Conservation (phyloP, 2,329 filamentous ascomycete genomes). For the Pseudogymnoascus verrucosus region DNA sequence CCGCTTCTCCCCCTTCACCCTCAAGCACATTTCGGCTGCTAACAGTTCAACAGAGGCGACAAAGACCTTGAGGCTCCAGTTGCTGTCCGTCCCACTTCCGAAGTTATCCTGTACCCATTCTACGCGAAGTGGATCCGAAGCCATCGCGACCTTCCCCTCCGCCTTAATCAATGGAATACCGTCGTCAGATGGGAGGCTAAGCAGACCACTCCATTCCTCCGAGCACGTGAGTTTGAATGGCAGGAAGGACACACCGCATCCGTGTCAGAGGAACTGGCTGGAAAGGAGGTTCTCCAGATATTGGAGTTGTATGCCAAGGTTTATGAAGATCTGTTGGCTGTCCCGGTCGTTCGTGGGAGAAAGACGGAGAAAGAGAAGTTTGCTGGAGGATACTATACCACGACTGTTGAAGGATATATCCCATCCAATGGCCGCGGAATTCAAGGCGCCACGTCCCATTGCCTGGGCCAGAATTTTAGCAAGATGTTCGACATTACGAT, state of each 20-base stretch:
- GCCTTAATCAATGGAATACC: conserved; percentile 96
- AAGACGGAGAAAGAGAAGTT: conserved; percentile 99
- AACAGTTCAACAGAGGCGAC: conserved; percentile 56
- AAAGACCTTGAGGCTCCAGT: conserved; percentile 80
- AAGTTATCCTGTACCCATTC: conserved; percentile 89
- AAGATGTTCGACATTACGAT: conserved; percentile 99
- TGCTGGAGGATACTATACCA: conserved; percentile 91
- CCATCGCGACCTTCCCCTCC: conserved; percentile 87
- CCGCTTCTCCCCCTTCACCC: background rate
- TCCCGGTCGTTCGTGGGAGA: conserved; percentile 82
- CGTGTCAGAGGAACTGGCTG: conserved; percentile 72
- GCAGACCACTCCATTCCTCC: conserved; percentile 77
- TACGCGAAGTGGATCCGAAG: conserved; percentile 96
- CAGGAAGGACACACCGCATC: conserved; percentile 82
- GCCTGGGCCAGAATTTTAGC: conserved; percentile 91
- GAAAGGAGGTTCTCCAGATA: conserved; percentile 83
- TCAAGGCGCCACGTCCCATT: conserved; percentile 88
- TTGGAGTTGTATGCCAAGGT: conserved; percentile 86
- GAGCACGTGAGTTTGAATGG: conserved; percentile 94
- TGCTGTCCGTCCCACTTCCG: conserved; percentile 60
- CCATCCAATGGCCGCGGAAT: conserved; percentile 93
- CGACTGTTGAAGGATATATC: conserved; percentile 94
- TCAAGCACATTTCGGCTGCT: conserved; percentile 19
- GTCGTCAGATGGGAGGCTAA: conserved; percentile 96
- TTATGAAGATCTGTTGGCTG: conserved; percentile 88